Percentiles rank a stretch among this genome's conserved stretches.
phyloP scores from a whole-genome alignment of 495 filamentous ascomycete genomes.

The Penicillium dipodomyicola region DNA sequence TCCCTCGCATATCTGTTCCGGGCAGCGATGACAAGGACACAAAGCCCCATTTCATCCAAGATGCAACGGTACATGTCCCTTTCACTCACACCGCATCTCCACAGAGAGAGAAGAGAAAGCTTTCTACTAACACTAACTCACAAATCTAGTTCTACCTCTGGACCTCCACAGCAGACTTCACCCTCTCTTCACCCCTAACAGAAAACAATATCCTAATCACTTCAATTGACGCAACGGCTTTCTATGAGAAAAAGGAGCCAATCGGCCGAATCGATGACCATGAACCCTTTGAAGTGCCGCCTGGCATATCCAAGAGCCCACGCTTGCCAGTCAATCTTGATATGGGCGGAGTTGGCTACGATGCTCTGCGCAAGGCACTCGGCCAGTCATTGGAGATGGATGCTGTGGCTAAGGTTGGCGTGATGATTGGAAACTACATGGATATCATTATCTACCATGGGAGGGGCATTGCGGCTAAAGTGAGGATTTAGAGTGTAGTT shows the following conservation, averaged over 20 bases:
- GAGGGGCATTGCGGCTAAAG: constrained; percentile 69
- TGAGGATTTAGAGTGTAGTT: constrained; percentile 53
- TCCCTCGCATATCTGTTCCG: constrained; percentile 61
- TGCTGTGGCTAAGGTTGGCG: constrained; percentile 67
- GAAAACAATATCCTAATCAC: constrained; percentile 71
- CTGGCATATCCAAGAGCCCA: constrained; percentile 67
- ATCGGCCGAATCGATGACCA: constrained; percentile 75
- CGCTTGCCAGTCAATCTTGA: constrained; percentile 77
- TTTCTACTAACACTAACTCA: not conserved
- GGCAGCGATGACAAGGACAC: constrained; percentile 42
- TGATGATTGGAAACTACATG: constrained; percentile 69
- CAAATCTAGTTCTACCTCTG: constrained; percentile 65
- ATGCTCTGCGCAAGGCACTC: constrained; percentile 76
- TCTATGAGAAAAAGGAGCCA: constrained; percentile 74
- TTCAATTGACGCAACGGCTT: constrained; percentile 76
- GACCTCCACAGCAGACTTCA: constrained; percentile 83
- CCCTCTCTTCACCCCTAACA: constrained; percentile 71
- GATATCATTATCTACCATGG: constrained; percentile 69
- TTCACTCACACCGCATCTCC: constrained; percentile 21
- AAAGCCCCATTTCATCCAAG: constrained; percentile 69
- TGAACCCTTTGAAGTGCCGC: constrained; percentile 71
- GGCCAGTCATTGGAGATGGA: constrained; percentile 76
- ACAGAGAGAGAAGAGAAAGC: not conserved
- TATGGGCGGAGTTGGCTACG: constrained; percentile 75
- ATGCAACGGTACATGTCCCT: constrained; percentile 63